A percentile compares a stretch with the other conserved stretches of the same genome.
Evolutionary conservation across 805 yeast species (phyloP).

Genomic region (Wickerhamomyces silvicola): DNA sequence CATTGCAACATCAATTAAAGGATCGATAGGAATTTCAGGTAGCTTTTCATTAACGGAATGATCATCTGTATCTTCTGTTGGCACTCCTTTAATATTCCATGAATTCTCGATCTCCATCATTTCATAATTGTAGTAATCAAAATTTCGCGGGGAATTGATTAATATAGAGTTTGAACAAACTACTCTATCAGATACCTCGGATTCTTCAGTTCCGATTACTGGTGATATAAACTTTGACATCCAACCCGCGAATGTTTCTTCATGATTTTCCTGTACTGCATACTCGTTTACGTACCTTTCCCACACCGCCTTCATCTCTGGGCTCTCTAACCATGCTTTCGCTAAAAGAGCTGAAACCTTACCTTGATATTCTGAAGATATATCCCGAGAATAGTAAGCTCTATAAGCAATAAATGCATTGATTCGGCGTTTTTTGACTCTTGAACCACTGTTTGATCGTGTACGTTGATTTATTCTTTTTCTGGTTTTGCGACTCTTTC

Average conservation of each 20-base stretch:
- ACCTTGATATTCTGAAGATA: constrained; percentile 20
- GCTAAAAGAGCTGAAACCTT: constrained; percentile 22
- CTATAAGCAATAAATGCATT: constrained; percentile 29
- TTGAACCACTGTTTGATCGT: too few relatives aligned
- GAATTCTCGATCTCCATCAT: too few relatives aligned
- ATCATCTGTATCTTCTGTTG: too few relatives aligned
- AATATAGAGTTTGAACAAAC: background rate
- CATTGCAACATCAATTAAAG: too few relatives aligned
- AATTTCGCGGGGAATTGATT: background rate
- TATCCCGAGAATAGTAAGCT: constrained; percentile 23
- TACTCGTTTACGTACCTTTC: constrained; percentile 24
- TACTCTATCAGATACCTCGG: background rate
- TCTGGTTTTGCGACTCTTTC: background rate
- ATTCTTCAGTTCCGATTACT: background rate
- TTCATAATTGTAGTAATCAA: too few relatives aligned
- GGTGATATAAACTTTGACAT: background rate
- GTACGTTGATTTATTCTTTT: background rate
- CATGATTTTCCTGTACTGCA: constrained; percentile 4
- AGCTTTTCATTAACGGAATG: too few relatives aligned
- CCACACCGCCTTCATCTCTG: constrained; percentile 23
- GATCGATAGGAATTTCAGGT: too few relatives aligned
- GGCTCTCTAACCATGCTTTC: constrained; percentile 22
- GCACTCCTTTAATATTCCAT: too few relatives aligned
- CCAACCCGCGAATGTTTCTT: constrained; percentile 6
- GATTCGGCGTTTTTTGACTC: constrained; percentile 5